phyloP scores from a whole-genome alignment of 2,329 filamentous ascomycete genomes.

The Talaromyces sp. region DNA sequence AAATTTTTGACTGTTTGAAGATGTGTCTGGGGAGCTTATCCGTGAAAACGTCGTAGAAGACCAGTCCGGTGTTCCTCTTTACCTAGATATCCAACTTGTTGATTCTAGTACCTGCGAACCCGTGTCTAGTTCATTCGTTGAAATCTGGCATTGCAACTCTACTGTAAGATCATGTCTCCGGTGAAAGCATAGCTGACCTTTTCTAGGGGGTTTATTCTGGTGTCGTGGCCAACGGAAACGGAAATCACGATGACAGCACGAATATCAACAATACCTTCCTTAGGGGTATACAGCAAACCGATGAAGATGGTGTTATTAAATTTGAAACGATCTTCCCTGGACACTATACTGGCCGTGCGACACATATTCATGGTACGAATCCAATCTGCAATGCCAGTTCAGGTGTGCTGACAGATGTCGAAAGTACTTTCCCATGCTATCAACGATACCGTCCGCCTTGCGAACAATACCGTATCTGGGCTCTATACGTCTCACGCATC shows the following conservation, averaged over 20 bases:
- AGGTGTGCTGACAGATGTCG: background rate
- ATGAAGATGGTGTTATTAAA: conserved; percentile 39
- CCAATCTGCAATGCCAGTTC: background rate
- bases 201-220: conserved; percentile 33
- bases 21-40: conserved; percentile 2
- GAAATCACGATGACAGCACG: conserved; percentile 29
- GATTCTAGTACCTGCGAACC: conserved; percentile 27
- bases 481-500: conserved; percentile 40
- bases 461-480: conserved; percentile 40
- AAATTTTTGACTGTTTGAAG: background rate
- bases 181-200: too few relatives aligned
- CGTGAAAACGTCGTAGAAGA: background rate
- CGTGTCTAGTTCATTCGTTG: conserved; percentile 28
- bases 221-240: conserved; percentile 31
- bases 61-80: background rate
- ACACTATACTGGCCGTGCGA: conserved; percentile 36
- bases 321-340: conserved; percentile 41
- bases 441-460: conserved; percentile 20
- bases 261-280: conserved; percentile 35
- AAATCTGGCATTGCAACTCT: conserved; percentile 22
- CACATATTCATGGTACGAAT: conserved; percentile 41
- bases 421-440: conserved; percentile 22
- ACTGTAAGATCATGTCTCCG: too few relatives aligned
- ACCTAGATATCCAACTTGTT: background rate
- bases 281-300: conserved; percentile 39